Evolutionary conservation across 352 stramenopile genomes (phyloP).

Genomic region (Elongisporangium prolatum): DNA sequence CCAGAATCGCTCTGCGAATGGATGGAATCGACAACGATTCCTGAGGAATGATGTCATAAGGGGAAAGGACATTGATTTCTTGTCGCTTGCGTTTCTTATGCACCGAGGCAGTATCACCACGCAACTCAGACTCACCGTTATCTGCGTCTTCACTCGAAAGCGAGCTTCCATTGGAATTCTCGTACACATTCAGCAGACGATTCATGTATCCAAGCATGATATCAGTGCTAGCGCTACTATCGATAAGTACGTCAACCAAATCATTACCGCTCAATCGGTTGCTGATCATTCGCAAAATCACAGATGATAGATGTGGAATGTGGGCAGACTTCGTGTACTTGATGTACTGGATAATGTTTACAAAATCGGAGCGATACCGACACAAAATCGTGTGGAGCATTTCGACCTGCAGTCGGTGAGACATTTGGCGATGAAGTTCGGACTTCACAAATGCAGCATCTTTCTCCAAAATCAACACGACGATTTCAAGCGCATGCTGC

Average conservation of each 20-base stretch:
- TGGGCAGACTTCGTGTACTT: slow-evolving; percentile 75
- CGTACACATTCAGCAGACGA: slow-evolving; percentile 65
- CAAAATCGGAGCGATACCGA: slow-evolving; percentile 64
- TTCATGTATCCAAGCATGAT: slow-evolving; percentile 80
- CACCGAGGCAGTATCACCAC: slow-evolving; percentile 23
- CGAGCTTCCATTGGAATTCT: slow-evolving; percentile 20
- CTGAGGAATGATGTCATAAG: slow-evolving; percentile 41
- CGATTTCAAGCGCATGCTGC: slow-evolving; percentile 70
- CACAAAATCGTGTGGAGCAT: slow-evolving; percentile 74
- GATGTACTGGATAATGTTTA: slow-evolving; percentile 81
- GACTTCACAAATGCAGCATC: slow-evolving; percentile 66
- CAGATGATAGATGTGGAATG: slow-evolving; percentile 65
- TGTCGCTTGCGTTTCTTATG: slow-evolving; percentile 40
- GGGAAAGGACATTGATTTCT: slow-evolving; percentile 38
- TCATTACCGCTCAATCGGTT: slow-evolving; percentile 50
- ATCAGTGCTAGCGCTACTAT: slow-evolving; percentile 58
- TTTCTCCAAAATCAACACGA: slow-evolving; percentile 68
- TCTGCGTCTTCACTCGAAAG: slow-evolving; percentile 1
- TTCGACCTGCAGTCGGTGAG: slow-evolving; percentile 64
- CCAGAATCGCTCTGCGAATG: slow-evolving; percentile 64
- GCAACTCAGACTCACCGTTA: slow-evolving; percentile 8
- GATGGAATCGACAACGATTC: slow-evolving; percentile 27
- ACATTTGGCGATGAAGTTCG: slow-evolving; percentile 46
- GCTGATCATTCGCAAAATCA: slow-evolving; percentile 68
- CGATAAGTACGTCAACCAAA: slow-evolving; percentile 62